phyloP scores from a whole-genome alignment of 768 basidiomycete genomes.

The Daedalea quercina region DNA sequence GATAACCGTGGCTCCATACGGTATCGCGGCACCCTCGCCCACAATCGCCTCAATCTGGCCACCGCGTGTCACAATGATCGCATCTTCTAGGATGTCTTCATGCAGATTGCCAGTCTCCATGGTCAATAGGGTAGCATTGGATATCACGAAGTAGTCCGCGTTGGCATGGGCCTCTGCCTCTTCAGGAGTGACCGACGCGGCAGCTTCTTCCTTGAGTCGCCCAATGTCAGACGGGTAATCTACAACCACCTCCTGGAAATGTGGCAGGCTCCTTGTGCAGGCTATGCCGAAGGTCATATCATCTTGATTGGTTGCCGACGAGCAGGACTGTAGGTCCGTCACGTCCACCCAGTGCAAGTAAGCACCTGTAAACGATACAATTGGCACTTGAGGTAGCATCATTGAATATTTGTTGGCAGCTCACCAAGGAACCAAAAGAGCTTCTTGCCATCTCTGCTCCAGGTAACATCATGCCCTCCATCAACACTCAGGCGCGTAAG shows the following conservation, averaged over 20 bases:
- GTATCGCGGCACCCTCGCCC: conserved; percentile 31
- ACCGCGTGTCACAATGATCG: conserved; percentile 44
- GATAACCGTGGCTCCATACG: conserved; percentile 30
- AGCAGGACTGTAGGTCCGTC: conserved; percentile 43
- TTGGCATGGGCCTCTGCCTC: conserved; percentile 17
- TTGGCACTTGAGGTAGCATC: too few species aligned
- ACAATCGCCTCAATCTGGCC: conserved; percentile 43
- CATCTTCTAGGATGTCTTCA: conserved; percentile 45
- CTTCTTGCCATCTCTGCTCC: conserved; percentile 55
- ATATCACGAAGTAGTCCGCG: conserved; percentile 47
- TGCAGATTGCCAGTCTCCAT: conserved; percentile 51
- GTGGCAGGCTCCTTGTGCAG: conserved; percentile 51
- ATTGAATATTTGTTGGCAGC: background rate
- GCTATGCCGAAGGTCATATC: conserved; percentile 49
- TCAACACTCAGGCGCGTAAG: conserved; percentile 61
- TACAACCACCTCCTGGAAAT: conserved; percentile 52
- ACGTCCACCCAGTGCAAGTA: conserved; percentile 59
- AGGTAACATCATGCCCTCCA: conserved; percentile 66
- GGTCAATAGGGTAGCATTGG: conserved; percentile 64
- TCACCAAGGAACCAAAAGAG: conserved; percentile 73
- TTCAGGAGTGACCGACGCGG: background rate
- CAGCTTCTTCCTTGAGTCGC: conserved; percentile 50
- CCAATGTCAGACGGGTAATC: conserved; percentile 55
- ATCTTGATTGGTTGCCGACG: conserved; percentile 42
- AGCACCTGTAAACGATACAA: conserved; percentile 35